Percentiles rank a stretch among this genome's conserved stretches.
Evolutionary conservation across 768 basidiomycete genomes (phyloP).

Genomic region (Dendrothele bispora): DNA sequence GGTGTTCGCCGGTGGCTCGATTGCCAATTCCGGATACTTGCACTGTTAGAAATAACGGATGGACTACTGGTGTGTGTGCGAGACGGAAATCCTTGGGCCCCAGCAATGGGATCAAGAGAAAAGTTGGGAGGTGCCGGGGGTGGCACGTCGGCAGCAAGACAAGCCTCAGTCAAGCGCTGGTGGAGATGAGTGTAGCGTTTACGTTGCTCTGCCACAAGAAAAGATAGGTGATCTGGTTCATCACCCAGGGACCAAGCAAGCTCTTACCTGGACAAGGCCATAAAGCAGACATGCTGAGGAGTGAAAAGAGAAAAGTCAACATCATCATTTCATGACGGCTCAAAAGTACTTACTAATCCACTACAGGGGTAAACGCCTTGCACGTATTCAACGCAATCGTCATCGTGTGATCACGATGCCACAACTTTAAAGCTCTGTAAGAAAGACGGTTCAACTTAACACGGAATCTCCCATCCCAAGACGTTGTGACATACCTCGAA

Average conservation of each 20-base stretch:
- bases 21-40: no score
- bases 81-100: no score
- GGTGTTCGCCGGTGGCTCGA: no score
- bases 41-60: no score
- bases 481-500: slow-evolving; percentile 50
- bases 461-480: slow-evolving; percentile 9
- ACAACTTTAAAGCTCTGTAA: slow-evolving; percentile 54
- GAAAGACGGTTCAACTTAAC: not conserved
- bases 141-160: slow-evolving; percentile 44
- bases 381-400: slow-evolving; percentile 62
- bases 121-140: slow-evolving; percentile 42
- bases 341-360: slow-evolving; percentile 50
- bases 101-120: no score
- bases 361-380: slow-evolving; percentile 56
- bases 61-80: no score
- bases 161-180: slow-evolving; percentile 45
- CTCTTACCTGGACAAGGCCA: slow-evolving; percentile 69
- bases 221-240: no score
- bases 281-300: slow-evolving; percentile 52
- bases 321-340: slow-evolving; percentile 6
- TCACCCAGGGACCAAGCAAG: no score
- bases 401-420: slow-evolving; percentile 59
- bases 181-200: slow-evolving; percentile 46
- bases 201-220: slow-evolving; percentile 50
- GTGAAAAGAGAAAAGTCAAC: slow-evolving; percentile 11